phyloP scores from a whole-genome alignment of 2,329 filamentous ascomycete genomes.

The Corniculantispora saksenae region DNA sequence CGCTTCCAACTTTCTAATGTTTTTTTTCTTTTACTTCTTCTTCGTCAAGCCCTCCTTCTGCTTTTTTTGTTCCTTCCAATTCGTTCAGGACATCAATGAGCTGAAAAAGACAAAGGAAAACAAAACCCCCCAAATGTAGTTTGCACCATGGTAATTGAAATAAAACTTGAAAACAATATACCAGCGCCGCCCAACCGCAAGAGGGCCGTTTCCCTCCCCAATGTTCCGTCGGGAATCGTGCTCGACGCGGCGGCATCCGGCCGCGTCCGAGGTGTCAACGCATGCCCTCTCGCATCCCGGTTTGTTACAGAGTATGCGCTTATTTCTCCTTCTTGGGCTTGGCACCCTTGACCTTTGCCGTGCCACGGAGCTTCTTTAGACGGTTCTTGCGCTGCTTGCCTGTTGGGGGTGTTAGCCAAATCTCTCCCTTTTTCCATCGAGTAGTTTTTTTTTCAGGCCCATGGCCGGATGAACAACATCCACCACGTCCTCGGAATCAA shows the following conservation, averaged over 20 bases:
- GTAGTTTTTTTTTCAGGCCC: too few species aligned
- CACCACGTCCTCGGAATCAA: conserved; percentile 35
- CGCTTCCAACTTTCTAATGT: conserved; percentile 13
- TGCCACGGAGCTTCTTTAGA: conserved; percentile 96
- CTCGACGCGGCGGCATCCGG: neutral
- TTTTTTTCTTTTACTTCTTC: conserved; percentile 10
- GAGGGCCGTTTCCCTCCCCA: neutral
- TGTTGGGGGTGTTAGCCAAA: conserved; percentile 50
- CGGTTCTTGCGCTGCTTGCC: conserved; percentile 99
- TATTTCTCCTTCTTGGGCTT: conserved; percentile 94
- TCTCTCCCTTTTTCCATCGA: too few species aligned
- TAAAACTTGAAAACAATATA: conserved; percentile 11
- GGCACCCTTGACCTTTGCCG: conserved; percentile 96
- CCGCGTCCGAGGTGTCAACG: neutral
- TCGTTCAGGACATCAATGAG: conserved; percentile 14
- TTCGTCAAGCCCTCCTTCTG: neutral
- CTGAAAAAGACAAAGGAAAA: conserved; percentile 7
- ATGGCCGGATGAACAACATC: too few species aligned
- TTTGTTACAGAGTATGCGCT: conserved; percentile 41
- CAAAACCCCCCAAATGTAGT: conserved; percentile 4
- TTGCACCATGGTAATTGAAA: conserved; percentile 12
- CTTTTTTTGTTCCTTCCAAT: neutral
- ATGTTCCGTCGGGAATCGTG: too few species aligned
- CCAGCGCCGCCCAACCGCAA: conserved; percentile 8
- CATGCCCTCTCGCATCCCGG: conserved; percentile 12